A percentile compares a stretch with the other conserved stretches of the same genome.
Evolutionary conservation across 352 stramenopile species (phyloP).

Genomic region (Globisporangium paddicum): DNA sequence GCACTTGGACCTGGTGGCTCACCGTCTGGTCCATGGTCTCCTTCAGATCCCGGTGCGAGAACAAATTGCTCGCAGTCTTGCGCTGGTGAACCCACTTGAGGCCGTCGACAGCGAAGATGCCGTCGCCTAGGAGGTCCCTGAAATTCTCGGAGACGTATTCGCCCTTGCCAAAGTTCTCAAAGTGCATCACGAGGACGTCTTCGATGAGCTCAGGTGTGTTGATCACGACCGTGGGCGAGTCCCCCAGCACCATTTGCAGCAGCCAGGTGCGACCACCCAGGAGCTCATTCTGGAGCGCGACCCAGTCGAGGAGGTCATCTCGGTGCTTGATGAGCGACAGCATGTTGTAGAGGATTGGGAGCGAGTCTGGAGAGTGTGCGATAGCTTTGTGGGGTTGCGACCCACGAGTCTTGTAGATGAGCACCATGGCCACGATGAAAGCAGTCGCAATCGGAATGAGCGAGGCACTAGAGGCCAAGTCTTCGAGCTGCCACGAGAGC

Average conservation of each 20-base stretch:
- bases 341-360: conserved; percentile 15
- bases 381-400: neutral
- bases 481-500: neutral
- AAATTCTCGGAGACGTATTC: conserved; percentile 24
- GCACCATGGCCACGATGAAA: neutral
- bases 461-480: too few species aligned
- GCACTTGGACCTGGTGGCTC: neutral
- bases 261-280: conserved; percentile 22
- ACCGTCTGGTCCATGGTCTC: conserved; percentile 25
- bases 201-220: conserved; percentile 24
- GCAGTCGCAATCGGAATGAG: neutral
- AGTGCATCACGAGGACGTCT: conserved; percentile 34
- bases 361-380: neutral
- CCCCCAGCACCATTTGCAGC: conserved; percentile 23
- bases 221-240: conserved; percentile 17
- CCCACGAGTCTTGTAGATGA: neutral
- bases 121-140: conserved; percentile 27
- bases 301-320: conserved; percentile 26
- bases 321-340: conserved; percentile 19
- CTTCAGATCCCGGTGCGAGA: conserved; percentile 28
- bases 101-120: conserved; percentile 35
- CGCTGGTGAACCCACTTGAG: conserved; percentile 39
- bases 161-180: conserved; percentile 23
- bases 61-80: conserved; percentile 47
- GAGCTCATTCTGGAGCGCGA: conserved; percentile 15